Evolutionary conservation across 768 basidiomycete species (phyloP).

Genomic region (Hericium erinaceus): DNA sequence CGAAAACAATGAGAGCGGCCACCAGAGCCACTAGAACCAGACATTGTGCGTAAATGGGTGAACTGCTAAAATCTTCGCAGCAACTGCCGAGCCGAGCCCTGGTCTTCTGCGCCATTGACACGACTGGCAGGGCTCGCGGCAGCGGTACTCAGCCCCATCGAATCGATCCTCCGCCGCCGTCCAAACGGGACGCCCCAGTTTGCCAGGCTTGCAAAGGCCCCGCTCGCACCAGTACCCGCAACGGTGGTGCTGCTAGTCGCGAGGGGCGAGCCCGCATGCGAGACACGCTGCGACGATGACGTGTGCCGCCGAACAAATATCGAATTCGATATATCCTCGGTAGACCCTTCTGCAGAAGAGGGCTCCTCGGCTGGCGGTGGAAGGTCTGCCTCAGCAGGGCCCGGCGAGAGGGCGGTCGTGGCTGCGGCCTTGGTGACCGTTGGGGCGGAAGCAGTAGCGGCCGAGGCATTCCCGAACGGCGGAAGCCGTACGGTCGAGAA

Average conservation of each 20-base stretch:
- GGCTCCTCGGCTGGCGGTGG: conserved; percentile 9
- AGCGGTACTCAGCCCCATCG: neutral
- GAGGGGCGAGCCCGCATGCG: conserved; percentile 17
- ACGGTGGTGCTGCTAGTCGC: conserved; percentile 12
- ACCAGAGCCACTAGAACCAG: neutral
- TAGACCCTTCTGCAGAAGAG: conserved; percentile 53
- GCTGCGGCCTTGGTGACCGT: conserved; percentile 56
- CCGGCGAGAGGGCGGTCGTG: conserved; percentile 35
- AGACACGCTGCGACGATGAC: conserved; percentile 43
- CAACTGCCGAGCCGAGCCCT: conserved; percentile 1
- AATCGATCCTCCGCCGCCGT: conserved; percentile 7
- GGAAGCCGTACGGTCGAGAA: conserved; percentile 61
- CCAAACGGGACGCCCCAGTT: conserved; percentile 14
- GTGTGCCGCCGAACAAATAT: conserved; percentile 40
- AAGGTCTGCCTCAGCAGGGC: conserved; percentile 17
- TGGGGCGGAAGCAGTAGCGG: conserved; percentile 51
- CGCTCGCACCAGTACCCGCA: conserved; percentile 11
- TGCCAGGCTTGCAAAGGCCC: conserved; percentile 23
- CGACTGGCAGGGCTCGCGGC: conserved; percentile 24
- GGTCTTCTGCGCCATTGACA: conserved; percentile 25
- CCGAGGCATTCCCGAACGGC: conserved; percentile 39
- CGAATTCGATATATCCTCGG: conserved; percentile 48
- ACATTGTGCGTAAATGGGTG: neutral
- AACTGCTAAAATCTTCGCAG: neutral
- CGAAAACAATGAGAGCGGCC: no score